Evolutionary conservation across 2,329 filamentous ascomycete genomes (phyloP).

Genomic region (Colletotrichum chlorophyti): DNA sequence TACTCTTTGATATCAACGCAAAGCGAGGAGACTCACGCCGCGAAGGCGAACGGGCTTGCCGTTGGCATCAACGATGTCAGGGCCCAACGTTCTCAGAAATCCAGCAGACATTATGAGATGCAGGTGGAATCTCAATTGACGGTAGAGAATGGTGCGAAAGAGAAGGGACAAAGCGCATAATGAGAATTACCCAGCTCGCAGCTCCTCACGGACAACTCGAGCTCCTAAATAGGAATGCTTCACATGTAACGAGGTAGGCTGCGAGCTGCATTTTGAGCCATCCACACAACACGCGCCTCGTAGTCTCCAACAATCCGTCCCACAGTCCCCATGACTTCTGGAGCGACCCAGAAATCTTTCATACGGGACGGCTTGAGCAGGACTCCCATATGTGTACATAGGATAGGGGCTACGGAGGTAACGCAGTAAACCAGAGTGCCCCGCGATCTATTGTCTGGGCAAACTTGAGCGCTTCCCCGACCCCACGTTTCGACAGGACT

Average conservation of each 20-base stretch:
- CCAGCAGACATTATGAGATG: background rate
- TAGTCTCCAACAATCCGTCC: background rate
- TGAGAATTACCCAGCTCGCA: background rate
- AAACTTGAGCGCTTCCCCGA: slow-evolving; percentile 9
- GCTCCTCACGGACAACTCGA: background rate
- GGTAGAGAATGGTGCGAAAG: background rate
- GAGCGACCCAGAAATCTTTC: background rate
- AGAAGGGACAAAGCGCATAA: background rate
- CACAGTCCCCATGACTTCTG: slow-evolving; percentile 9
- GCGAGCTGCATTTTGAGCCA: background rate
- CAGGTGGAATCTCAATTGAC: background rate
- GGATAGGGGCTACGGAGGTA: background rate
- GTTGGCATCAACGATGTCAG: slow-evolving; percentile 49
- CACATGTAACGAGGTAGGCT: background rate
- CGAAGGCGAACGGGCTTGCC: slow-evolving; percentile 53
- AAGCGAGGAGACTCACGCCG: slow-evolving; percentile 29
- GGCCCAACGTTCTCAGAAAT: slow-evolving; percentile 24
- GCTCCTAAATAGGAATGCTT: slow-evolving; percentile 10
- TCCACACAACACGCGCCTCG: background rate
- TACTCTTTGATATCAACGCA: no score
- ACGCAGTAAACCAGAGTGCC: background rate
- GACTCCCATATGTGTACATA: no score
- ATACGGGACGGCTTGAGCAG: background rate
- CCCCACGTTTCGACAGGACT: slow-evolving; percentile 3
- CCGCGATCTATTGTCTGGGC: slow-evolving; percentile 4